These are phyloP conservation scores for Yamadazyma siamensis DNA, from an alignment of 1,139 yeast genomes.

Conservation along the genomic window DNA sequence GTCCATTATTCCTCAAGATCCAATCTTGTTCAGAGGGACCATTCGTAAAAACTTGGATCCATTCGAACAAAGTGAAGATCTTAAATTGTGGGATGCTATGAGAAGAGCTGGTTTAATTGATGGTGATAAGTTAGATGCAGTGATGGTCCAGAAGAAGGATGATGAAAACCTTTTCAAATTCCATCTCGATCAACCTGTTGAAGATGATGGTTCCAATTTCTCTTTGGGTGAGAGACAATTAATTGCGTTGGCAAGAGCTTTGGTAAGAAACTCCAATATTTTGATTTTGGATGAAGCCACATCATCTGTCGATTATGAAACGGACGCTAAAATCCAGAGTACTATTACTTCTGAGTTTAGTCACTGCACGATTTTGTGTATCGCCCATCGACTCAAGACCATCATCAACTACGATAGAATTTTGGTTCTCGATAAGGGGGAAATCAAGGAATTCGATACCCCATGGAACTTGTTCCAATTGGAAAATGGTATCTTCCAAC, in stretches of 20 bases:
- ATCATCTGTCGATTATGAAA: conserved; percentile 41
- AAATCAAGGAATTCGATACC: conserved; percentile 45
- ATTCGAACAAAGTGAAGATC: conserved; percentile 49
- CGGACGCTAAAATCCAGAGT: conserved; percentile 38
- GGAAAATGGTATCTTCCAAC: conserved; percentile 34
- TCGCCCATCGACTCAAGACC: conserved; percentile 41
- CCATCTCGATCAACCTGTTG: conserved; percentile 34
- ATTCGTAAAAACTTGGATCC: conserved; percentile 69
- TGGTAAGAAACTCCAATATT: conserved; percentile 35
- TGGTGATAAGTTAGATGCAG: conserved; percentile 39
- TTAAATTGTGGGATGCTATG: conserved; percentile 50
- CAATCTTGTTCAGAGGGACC: conserved; percentile 66
- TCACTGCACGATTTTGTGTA: conserved; percentile 38
- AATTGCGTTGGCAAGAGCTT: conserved; percentile 40
- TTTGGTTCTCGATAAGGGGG: conserved; percentile 54
- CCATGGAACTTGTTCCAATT: conserved; percentile 38
- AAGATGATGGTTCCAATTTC: conserved; percentile 38
- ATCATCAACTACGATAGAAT: conserved; percentile 36
- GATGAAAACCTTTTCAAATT: conserved; percentile 51
- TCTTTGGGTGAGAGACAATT: conserved; percentile 42
- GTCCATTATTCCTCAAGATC: conserved; percentile 78
- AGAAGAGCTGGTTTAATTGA: conserved; percentile 63
- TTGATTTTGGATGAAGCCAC: conserved; percentile 43
- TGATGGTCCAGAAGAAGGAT: conserved; percentile 19
- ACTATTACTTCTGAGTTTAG: conserved; percentile 33